Percentiles rank a stretch among this genome's conserved stretches.
These are phyloP conservation scores for Chrysoporthe cubensis DNA, from an alignment of 2,329 filamentous ascomycete species.

Conservation along the genomic window DNA sequence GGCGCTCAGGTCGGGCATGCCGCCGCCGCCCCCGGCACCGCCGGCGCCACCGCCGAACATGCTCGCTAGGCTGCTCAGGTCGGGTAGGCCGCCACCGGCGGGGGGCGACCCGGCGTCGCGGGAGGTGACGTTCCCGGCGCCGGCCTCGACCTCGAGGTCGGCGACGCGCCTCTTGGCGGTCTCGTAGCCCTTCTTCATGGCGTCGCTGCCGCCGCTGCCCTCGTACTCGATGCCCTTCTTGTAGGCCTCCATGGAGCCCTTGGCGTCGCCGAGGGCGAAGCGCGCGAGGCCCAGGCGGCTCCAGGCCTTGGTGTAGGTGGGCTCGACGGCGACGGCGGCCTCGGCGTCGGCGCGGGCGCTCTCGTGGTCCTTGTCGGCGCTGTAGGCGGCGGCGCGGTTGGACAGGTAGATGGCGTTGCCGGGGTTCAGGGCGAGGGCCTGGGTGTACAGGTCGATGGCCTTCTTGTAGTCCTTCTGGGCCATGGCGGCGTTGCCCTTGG, in stretches of 20 bases:
- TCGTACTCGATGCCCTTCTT: slow-evolving; percentile 90
- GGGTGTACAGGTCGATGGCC: slow-evolving; percentile 86
- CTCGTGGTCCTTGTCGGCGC: slow-evolving; percentile 80
- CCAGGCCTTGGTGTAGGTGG: slow-evolving; percentile 97
- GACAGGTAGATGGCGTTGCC: slow-evolving; percentile 95
- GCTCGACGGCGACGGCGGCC: slow-evolving; percentile 84
- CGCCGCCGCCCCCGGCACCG: slow-evolving; percentile 67
- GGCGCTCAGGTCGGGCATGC: slow-evolving; percentile 83
- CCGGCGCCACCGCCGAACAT: slow-evolving; percentile 72
- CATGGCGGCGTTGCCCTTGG: slow-evolving; percentile 92
- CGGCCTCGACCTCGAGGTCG: slow-evolving; percentile 67
- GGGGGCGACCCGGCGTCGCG: slow-evolving; percentile 38
- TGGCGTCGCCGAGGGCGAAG: slow-evolving; percentile 88
- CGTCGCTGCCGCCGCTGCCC: slow-evolving; percentile 90
- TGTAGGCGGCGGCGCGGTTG: slow-evolving; percentile 94
- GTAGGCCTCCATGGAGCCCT: slow-evolving; percentile 94
- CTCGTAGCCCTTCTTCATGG: slow-evolving; percentile 97
- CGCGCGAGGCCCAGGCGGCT: slow-evolving; percentile 87
- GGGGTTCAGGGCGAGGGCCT: slow-evolving; percentile 80
- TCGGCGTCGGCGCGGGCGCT: slow-evolving; percentile 87
- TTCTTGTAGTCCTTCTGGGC: slow-evolving; percentile 83
- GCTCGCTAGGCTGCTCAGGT: slow-evolving; percentile 70
- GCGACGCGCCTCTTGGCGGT: slow-evolving; percentile 87
- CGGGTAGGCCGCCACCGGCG: slow-evolving; percentile 67
- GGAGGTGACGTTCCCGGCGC: slow-evolving; percentile 43